Base-by-base conservation (phyloP, 352 stramenopile species). In the Phytophthora sansomeana region DNA sequence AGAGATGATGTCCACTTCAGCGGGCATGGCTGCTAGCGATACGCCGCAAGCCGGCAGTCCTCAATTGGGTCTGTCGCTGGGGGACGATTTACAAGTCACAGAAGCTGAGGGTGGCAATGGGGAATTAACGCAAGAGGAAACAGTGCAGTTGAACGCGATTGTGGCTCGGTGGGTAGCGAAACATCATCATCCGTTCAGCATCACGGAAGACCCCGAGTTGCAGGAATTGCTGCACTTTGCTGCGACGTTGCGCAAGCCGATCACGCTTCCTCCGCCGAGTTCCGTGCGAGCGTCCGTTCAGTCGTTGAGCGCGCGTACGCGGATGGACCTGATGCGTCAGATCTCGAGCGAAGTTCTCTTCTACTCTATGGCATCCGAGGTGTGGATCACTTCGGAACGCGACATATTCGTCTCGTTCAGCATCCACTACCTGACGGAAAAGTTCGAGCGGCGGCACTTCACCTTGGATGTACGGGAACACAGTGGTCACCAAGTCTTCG, bases 321-420 rank as follows among this genome's bases (percentile, higher is more conserved):
- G 72, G 17, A 75, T 80, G 52, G 68, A 83, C 21, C 41, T 83
- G 17, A 67, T 82, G 59, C 71, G 74, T 13, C 71, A 85, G 44
- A 72, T 85, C 21, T 62, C 74, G 36, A 80, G 55, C 43, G 77
- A 85, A 44, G 74, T 77, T 39, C 69, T 77, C 28, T 83, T 81
- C 65, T 85, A 78, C 53, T 80, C 74, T 11, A 69, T 85, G 61
- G 66, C 72, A 26, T 75, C 72, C 10, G 68, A 85, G 48, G 72
- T 80, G n/a, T 85, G 76, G 76, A 74, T 76, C 17, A 82, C 76
- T 21, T 67, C 63, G 5, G 74, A 81, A 44, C 67, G 72, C 11
- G 70, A 84, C 39, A 71, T 77, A 50, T 85, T 81, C 51, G 59
- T 85, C n/a, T 78, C 72, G 10, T 79, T 83, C 53, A 81, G 63